phyloP scores from a whole-genome alignment of 352 stramenopile genomes.

The Phytophthora ramorum region DNA sequence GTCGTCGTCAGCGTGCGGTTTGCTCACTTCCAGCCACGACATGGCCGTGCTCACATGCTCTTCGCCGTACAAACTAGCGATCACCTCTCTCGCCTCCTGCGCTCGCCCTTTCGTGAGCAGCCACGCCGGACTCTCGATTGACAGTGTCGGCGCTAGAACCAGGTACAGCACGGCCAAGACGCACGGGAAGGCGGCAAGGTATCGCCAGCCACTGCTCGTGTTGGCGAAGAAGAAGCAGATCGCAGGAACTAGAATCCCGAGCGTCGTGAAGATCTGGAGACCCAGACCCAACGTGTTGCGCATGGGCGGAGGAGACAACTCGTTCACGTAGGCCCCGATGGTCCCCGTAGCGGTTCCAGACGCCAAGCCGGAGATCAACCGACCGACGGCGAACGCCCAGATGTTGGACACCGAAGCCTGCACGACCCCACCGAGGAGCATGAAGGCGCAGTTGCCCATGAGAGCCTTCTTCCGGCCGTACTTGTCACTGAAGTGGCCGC shows the following conservation, averaged over 20 bases:
- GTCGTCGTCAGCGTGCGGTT: slow-evolving; percentile 5
- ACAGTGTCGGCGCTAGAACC: slow-evolving; percentile 39
- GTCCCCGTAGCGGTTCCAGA: slow-evolving; percentile 22
- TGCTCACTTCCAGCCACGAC: slow-evolving; percentile 33
- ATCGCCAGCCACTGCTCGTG: slow-evolving; percentile 20
- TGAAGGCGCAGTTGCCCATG: slow-evolving; percentile 36
- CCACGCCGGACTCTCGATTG: slow-evolving; percentile 20
- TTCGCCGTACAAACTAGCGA: slow-evolving; percentile 25
- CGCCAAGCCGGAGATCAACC: slow-evolving; percentile 42
- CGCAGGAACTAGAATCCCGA: too few relatives aligned
- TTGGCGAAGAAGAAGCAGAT: slow-evolving; percentile 6
- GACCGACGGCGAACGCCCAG: slow-evolving; percentile 29
- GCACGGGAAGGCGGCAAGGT: slow-evolving; percentile 23
- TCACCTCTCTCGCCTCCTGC: slow-evolving; percentile 19
- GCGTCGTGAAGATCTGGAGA: too few relatives aligned
- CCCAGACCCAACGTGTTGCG: slow-evolving; percentile 40
- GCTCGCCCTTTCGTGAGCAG: slow-evolving; percentile 23
- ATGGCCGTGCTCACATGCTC: slow-evolving; percentile 30
- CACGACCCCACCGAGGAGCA: slow-evolving; percentile 39
- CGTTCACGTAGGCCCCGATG: not conserved
- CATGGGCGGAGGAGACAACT: slow-evolving; percentile 32
- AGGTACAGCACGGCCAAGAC: slow-evolving; percentile 48
- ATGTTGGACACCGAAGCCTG: slow-evolving; percentile 31
- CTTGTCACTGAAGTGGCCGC: slow-evolving; percentile 37
- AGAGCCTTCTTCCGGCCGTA: slow-evolving; percentile 32